phyloP scores from a whole-genome alignment of 768 basidiomycete genomes.

The Coprinopsis sp. region DNA sequence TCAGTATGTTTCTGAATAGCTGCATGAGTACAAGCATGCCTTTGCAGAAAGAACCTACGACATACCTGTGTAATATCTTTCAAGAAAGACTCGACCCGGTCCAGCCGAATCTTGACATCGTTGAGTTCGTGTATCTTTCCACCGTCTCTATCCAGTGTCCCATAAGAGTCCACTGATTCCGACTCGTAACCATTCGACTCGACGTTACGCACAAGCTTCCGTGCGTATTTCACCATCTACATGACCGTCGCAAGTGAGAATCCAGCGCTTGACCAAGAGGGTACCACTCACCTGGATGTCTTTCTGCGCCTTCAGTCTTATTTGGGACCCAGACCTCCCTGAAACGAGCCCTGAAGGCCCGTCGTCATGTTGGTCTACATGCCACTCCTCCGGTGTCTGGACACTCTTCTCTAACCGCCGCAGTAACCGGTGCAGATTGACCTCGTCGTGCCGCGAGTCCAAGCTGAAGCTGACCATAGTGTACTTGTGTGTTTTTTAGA shows the following conservation, averaged over 20 bases:
- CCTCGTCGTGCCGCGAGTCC: constrained; percentile 9
- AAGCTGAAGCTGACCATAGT: not conserved
- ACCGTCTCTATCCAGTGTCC: constrained; percentile 21
- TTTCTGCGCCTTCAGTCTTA: constrained; percentile 8
- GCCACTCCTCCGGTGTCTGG: not conserved
- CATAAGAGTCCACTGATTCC: not conserved
- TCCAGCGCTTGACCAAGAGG: no score
- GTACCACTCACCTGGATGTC: constrained; percentile 6
- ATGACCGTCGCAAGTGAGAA: not conserved
- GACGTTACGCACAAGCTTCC: constrained; percentile 9
- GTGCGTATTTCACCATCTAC: constrained; percentile 13
- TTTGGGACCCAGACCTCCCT: constrained; percentile 4
- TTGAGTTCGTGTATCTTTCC: constrained; percentile 39
- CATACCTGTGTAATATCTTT: constrained; percentile 50
- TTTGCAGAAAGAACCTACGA: not conserved
- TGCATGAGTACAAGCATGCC: not conserved
- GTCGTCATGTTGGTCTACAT: not conserved
- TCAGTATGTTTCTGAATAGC: constrained; percentile 32
- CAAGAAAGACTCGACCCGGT: constrained; percentile 50
- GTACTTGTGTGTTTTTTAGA: not conserved
- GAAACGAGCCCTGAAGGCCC: not conserved
- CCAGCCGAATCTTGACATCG: constrained; percentile 46
- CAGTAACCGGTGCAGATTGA: constrained; percentile 10
- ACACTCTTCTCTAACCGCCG: constrained; percentile 9
- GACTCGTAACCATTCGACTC: constrained; percentile 3